Evolutionary conservation across 148 eudicot genomes (phyloP).

Genomic region (Camellia japonica): DNA sequence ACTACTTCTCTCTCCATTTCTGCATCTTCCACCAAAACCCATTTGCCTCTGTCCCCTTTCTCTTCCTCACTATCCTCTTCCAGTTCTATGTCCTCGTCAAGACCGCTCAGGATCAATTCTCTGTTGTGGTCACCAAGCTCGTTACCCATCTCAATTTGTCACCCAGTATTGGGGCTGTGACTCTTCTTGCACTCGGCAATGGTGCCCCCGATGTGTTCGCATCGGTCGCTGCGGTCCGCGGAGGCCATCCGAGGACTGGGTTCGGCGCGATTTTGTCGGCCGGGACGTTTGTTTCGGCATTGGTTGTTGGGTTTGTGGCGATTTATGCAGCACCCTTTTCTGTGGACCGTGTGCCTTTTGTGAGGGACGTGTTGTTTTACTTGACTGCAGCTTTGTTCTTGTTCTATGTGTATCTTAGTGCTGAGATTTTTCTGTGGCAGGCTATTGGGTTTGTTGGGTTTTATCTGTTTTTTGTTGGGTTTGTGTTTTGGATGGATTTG

Average conservation of each 20-base stretch:
- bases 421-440: constrained; percentile 90
- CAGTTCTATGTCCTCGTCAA: constrained; percentile 73
- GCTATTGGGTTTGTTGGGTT: constrained; percentile 90
- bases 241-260: constrained; percentile 61
- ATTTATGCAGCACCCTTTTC: constrained; percentile 77
- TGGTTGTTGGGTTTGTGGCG: constrained; percentile 87
- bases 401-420: constrained; percentile 85
- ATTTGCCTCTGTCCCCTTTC: constrained; percentile 49
- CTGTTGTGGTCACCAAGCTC: constrained; percentile 62
- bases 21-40: constrained; percentile 48
- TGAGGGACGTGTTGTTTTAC: constrained; percentile 84
- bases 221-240: constrained; percentile 67
- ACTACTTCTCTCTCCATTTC: constrained; percentile 52
- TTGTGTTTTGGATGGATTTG: constrained; percentile 98
- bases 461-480: constrained; percentile 79
- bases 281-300: constrained; percentile 77
- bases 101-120: constrained; percentile 72
- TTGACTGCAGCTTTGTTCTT: constrained; percentile 65
- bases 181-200: constrained; percentile 79
- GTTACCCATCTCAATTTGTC: constrained; percentile 51
- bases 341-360: constrained; percentile 65
- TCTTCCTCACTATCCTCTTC: constrained; percentile 45
- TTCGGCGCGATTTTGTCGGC: constrained; percentile 86
- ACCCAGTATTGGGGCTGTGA: constrained; percentile 84
- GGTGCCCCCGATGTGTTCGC: constrained; percentile 98